Evolutionary conservation across 2,329 filamentous ascomycete species (phyloP), one percentile per base, ranked within the genome.

Genomic region (Coniochaeta sp.): DNA sequence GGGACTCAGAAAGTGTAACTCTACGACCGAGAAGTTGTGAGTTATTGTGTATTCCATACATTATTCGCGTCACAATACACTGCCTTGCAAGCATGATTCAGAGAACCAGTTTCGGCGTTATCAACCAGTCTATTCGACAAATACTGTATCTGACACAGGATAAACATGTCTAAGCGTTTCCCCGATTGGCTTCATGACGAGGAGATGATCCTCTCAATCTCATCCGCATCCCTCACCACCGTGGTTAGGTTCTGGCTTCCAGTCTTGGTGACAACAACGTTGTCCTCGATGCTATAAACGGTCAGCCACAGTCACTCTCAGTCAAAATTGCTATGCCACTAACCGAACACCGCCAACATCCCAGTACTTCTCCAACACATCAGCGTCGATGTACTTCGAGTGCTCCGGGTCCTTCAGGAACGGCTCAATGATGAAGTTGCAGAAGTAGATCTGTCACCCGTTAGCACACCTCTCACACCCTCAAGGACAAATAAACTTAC

Each of bases 371-470:
- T 89, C 78, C 33, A 96, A 68, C 1, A 91, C 86, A 18, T 76
- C 70, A 35, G 75, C 72, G 63, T 96, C 83, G 61, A 96, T 95
- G 63, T 83, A 95, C 62, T 86, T 83, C 51, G 80, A 78, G 62
- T 91, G 83, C 47, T 81, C 78, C 0, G 86, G 82, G 57, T 91
- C 83, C 47, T 83, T 76, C 12, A 95, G 74, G 64, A 87, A 94
- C 0, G 90, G 88, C 42, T 86, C 81, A 55, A 96, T 88, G 57
- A 95, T 95, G 65, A 91, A 96, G 18, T 82, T 80, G 69, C 89
- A 95, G 68, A 96, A 96, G 71, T 96, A 96, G 56, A 92, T 84
- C 81, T 84, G 35, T 10, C 32, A 10, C 28, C 27, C 10, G 22
- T 55, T 13, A 54, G 50, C 53, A 38, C 24, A 18, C 50, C 38